phyloP scores from a whole-genome alignment of 2,329 filamentous ascomycete species.

The Xylaria sp. region DNA sequence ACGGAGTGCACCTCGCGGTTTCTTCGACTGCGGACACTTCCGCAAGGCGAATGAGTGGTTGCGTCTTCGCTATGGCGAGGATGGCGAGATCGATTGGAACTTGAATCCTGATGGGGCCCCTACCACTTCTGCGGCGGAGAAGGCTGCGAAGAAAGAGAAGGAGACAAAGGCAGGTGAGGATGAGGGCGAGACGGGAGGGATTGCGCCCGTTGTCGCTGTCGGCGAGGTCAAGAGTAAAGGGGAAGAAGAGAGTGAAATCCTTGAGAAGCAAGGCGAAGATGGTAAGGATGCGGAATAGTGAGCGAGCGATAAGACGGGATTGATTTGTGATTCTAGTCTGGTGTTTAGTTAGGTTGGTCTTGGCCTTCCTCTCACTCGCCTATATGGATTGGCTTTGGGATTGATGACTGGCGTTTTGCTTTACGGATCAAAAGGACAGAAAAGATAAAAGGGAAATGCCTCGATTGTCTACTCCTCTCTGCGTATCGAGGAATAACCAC shows the following conservation, averaged over 20 bases:
- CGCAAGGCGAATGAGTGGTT: slow-evolving; percentile 88
- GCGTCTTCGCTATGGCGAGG: slow-evolving; percentile 78
- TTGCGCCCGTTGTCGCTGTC: slow-evolving; percentile 42
- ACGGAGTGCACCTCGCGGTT: slow-evolving; percentile 84
- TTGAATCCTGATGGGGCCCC: slow-evolving; percentile 54
- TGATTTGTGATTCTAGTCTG: background rate
- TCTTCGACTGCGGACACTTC: slow-evolving; percentile 86
- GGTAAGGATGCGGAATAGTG: slow-evolving; percentile 22
- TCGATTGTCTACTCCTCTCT: background rate
- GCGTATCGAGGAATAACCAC: background rate
- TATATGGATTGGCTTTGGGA: background rate
- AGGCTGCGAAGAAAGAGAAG: slow-evolving; percentile 31
- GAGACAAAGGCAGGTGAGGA: slow-evolving; percentile 37
- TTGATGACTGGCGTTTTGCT: background rate
- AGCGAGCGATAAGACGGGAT: background rate
- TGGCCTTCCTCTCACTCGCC: background rate
- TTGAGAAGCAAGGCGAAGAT: slow-evolving; percentile 48
- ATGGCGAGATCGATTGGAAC: slow-evolving; percentile 87
- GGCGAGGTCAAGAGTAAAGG: slow-evolving; percentile 43
- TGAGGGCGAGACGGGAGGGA: slow-evolving; percentile 23
- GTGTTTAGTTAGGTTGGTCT: background rate
- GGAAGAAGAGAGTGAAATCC: slow-evolving; percentile 46
- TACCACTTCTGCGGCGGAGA: slow-evolving; percentile 39
- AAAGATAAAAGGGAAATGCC: background rate
- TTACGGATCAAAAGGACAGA: background rate